These are phyloP conservation scores for Plenodomus biglobosus DNA, from an alignment of 2,329 filamentous ascomycete species.

Conservation along the genomic window DNA sequence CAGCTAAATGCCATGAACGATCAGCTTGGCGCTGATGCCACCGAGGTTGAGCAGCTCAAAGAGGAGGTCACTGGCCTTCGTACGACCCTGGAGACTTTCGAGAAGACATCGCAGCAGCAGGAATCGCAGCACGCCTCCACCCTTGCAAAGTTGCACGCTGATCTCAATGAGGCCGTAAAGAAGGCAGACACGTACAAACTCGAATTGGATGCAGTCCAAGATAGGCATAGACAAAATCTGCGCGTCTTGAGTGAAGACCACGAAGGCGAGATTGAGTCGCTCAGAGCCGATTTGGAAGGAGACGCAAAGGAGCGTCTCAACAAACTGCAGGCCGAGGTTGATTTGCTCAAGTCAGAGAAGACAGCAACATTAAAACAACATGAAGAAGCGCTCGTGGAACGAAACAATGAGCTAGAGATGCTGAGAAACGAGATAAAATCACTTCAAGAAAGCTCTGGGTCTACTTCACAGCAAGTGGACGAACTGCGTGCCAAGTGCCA, in stretches of 20 bases:
- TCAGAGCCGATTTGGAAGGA: conserved; percentile 40
- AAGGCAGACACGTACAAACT: conserved; percentile 29
- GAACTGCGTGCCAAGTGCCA: conserved; percentile 28
- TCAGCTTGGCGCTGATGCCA: conserved; percentile 35
- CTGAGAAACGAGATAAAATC: conserved; percentile 21
- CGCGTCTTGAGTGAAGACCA: conserved; percentile 37
- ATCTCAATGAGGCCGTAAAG: conserved; percentile 30
- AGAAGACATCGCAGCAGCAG: conserved; percentile 33
- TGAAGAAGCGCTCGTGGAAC: conserved; percentile 23
- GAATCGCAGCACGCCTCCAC: conserved; percentile 27
- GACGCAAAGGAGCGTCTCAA: conserved; percentile 40
- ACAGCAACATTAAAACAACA: conserved; percentile 25
- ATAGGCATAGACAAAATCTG: conserved; percentile 33
- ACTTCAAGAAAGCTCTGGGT: conserved; percentile 26
- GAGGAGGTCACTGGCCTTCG: conserved; percentile 32
- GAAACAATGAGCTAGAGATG: conserved; percentile 21
- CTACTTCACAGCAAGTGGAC: conserved; percentile 24
- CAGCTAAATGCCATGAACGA: conserved; percentile 41
- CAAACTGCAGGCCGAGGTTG: conserved; percentile 36
- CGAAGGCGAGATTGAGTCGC: conserved; percentile 39
- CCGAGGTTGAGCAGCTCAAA: conserved; percentile 30
- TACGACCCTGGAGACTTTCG: conserved; percentile 38
- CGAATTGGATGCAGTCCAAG: conserved; percentile 31
- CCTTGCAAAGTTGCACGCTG: conserved; percentile 26
- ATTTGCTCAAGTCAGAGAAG: conserved; percentile 35